A percentile compares a stretch with the other conserved stretches of the same genome.
Evolutionary conservation across 192 early-diverging fungal species (phyloP).

Genomic region (Anaeromyces robustus): DNA sequence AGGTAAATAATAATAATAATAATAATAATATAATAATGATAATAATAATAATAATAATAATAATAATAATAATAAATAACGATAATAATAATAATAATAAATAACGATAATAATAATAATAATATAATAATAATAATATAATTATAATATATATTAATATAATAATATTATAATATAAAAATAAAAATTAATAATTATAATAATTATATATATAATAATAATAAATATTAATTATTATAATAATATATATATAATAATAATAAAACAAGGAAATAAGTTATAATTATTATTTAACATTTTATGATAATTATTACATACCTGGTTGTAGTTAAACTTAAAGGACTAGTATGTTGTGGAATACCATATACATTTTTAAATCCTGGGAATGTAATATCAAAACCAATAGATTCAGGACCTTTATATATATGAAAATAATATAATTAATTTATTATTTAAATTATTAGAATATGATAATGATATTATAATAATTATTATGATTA

Average conservation of each 20-base stretch:
- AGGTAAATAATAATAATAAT: not conserved
- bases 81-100: not conserved
- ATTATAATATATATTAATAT: too few relatives aligned
- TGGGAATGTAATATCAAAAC: constrained; percentile 79
- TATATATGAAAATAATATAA: not conserved
- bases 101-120: not conserved
- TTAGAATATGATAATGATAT: too few relatives aligned
- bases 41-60: not conserved
- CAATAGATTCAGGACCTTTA: constrained; percentile 80
- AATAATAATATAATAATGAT: not conserved
- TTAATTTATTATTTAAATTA: not conserved
- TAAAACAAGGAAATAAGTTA: too few relatives aligned
- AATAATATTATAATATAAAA: too few relatives aligned
- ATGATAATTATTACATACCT: too few relatives aligned
- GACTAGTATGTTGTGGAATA: constrained; percentile 82
- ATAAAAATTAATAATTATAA: too few relatives aligned
- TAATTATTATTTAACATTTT: too few relatives aligned
- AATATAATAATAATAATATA: not conserved
- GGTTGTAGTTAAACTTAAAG: constrained; percentile 78
- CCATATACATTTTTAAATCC: constrained; percentile 83
- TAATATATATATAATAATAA: too few relatives aligned
- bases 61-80: constrained; percentile 1
- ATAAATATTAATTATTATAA: too few relatives aligned
- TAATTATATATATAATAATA: too few relatives aligned
- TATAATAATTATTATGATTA: too few relatives aligned